phyloP scores from a whole-genome alignment of 148 eudicot genomes.

The Polygonum aviculare region DNA sequence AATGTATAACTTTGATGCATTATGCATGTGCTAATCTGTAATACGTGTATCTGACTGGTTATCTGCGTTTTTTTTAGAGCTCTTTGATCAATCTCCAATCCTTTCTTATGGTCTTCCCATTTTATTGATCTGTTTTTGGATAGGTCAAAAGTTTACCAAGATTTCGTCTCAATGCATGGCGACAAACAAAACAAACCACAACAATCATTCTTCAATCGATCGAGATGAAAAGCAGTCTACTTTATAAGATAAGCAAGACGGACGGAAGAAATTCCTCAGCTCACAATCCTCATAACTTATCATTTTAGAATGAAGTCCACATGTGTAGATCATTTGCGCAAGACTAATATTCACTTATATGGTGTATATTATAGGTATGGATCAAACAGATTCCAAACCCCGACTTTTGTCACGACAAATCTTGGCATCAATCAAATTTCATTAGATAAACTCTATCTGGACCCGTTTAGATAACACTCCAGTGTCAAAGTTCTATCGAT shows the following conservation, averaged over 20 bases:
- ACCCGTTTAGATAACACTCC: too few relatives aligned
- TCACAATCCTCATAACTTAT: not conserved
- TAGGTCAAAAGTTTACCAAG: not conserved
- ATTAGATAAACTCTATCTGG: too few relatives aligned
- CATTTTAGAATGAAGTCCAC: not conserved
- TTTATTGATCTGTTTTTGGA: not conserved
- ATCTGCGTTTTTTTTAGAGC: not conserved
- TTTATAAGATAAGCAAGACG: too few relatives aligned
- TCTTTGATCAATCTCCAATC: not conserved
- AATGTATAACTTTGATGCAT: too few relatives aligned
- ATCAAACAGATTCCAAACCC: too few relatives aligned
- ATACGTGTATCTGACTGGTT: not conserved
- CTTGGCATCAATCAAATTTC: too few relatives aligned
- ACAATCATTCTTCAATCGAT: not conserved
- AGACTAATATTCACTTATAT: too few relatives aligned
- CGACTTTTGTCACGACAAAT: too few relatives aligned
- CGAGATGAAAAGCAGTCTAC: not conserved
- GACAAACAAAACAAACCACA: not conserved
- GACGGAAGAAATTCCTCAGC: not conserved
- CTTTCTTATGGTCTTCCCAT: not conserved
- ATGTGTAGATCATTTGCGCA: too few relatives aligned
- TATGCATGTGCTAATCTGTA: too few relatives aligned
- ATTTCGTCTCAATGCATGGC: not conserved
- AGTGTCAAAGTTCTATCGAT: too few relatives aligned
- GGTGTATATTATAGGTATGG: too few relatives aligned